Conservation (phyloP, 371 early-diverging fungal genomes). For the Mucor plumbeus region DNA sequence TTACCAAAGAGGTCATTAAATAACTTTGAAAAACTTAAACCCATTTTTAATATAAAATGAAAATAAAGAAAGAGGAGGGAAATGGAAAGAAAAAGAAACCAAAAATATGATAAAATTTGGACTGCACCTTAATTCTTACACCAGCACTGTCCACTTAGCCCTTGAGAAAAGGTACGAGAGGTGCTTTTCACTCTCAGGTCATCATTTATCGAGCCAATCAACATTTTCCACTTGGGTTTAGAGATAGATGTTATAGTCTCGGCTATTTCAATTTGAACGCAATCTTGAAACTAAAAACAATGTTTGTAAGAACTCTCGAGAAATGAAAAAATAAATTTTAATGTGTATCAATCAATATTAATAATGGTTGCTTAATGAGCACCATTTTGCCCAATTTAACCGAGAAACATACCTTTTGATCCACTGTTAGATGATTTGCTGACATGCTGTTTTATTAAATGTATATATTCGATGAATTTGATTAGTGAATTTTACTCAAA, state of each 20-base stretch:
- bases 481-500: no score
- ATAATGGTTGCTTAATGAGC: no score
- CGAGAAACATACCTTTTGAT: no score
- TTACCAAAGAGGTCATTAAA: slow-evolving; percentile 68
- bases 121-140: slow-evolving; percentile 1
- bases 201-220: slow-evolving; percentile 6
- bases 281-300: not conserved
- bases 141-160: slow-evolving; percentile 5
- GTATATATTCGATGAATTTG: no score
- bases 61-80: slow-evolving; percentile 18
- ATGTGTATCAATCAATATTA: no score
- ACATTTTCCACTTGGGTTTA: not conserved
- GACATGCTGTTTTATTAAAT: no score
- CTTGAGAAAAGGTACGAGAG: slow-evolving; percentile 9
- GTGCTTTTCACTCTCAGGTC: not conserved
- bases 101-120: slow-evolving; percentile 7
- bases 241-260: not conserved
- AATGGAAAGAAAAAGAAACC: slow-evolving; percentile 20
- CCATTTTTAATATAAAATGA: slow-evolving; percentile 36
- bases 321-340: no score
- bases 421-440: no score
- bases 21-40: slow-evolving; percentile 52
- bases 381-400: no score
- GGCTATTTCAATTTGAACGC: not conserved
- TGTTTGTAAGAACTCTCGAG: no score